phyloP scores from a whole-genome alignment of 257 asterid species.

The Primulina eburnea region DNA sequence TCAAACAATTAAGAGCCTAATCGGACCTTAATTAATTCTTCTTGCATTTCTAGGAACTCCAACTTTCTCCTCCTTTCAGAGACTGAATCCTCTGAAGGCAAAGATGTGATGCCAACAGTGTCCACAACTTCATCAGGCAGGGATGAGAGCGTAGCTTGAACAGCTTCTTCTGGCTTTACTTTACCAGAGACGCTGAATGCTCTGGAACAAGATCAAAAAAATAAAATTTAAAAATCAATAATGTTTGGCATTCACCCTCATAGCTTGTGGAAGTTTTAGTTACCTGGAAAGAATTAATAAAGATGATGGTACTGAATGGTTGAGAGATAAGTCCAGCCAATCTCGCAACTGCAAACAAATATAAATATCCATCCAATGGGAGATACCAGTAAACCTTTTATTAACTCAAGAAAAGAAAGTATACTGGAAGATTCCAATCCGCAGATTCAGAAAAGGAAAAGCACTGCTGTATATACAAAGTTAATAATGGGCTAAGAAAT shows the following conservation, averaged over 20 bases:
- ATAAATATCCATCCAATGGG: slow-evolving; percentile 11
- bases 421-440: neutral
- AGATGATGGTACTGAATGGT: slow-evolving; percentile 92
- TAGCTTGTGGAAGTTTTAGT: slow-evolving; percentile 20
- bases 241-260: slow-evolving; percentile 20
- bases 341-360: slow-evolving; percentile 70
- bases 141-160: slow-evolving; percentile 86
- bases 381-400: slow-evolving; percentile 8
- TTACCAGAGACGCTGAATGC: slow-evolving; percentile 92
- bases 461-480: slow-evolving; percentile 11
- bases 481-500: slow-evolving; percentile 18
- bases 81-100: slow-evolving; percentile 93
- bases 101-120: slow-evolving; percentile 77
- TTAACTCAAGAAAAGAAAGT: slow-evolving; percentile 16
- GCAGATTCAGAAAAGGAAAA: slow-evolving; percentile 21
- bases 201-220: slow-evolving; percentile 39
- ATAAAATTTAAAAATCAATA: slow-evolving; percentile 14
- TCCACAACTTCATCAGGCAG: slow-evolving; percentile 99
- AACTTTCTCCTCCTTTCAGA: slow-evolving; percentile 95
- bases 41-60: slow-evolving; percentile 95
- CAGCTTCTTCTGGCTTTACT: slow-evolving; percentile 90
- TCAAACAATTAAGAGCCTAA: slow-evolving; percentile 18
- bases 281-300: slow-evolving; percentile 87
- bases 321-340: slow-evolving; percentile 96
- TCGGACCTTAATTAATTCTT: slow-evolving; percentile 81